A percentile compares a stretch with the other conserved stretches of the same genome.
Evolutionary conservation across 1,139 yeast species (phyloP).

Genomic region (Yamadazyma atlantica): DNA sequence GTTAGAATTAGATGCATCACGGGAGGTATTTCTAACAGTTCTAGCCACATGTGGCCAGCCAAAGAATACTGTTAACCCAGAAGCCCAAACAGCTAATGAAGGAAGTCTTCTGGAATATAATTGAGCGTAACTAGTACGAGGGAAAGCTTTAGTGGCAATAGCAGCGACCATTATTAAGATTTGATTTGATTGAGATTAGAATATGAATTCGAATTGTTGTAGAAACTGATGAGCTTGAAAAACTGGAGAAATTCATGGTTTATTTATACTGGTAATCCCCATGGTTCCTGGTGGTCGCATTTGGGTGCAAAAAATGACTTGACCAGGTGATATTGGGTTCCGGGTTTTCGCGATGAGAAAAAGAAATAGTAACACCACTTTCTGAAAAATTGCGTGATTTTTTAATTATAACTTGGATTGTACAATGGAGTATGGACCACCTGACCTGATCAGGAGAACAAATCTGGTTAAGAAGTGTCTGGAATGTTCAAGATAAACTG

Average conservation of each 20-base stretch:
- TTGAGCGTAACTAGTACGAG: conserved; percentile 15
- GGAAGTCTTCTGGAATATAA: conserved; percentile 35
- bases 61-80: conserved; percentile 30
- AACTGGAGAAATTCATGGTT: not conserved
- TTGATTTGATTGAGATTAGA: conserved; percentile 3
- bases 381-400: not conserved
- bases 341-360: not conserved
- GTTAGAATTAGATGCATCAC: not conserved
- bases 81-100: conserved; percentile 30
- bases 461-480: no score
- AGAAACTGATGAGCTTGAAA: not conserved
- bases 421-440: no score
- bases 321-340: conserved; percentile 1
- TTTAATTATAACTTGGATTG: conserved; percentile 1
- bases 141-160: conserved; percentile 5
- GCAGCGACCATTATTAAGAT: conserved; percentile 6
- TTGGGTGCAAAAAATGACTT: conserved; percentile 2
- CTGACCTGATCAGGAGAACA: no score
- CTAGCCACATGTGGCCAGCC: conserved; percentile 38
- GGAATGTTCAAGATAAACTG: not conserved
- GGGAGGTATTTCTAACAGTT: not conserved
- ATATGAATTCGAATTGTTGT: not conserved
- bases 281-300: not conserved
- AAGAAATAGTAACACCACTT: conserved; percentile 1
- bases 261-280: conserved; percentile 1